Evolutionary conservation across 2,329 filamentous ascomycete species (phyloP).

Genomic region (Talaromyces verruculosus): DNA sequence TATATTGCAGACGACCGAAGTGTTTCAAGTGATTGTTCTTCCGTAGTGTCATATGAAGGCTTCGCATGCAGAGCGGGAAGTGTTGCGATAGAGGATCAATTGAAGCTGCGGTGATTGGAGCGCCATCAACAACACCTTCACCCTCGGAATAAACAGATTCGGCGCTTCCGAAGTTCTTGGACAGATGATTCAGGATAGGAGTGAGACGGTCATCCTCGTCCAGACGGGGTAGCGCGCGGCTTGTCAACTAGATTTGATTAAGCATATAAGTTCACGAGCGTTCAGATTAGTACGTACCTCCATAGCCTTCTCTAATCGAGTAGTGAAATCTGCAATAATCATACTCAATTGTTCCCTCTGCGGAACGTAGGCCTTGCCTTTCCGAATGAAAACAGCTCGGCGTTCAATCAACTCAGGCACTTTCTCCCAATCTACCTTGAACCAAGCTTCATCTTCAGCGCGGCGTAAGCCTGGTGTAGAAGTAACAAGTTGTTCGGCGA

Average conservation of each 20-base stretch:
- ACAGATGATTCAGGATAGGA: slow-evolving; percentile 76
- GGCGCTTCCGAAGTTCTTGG: slow-evolving; percentile 91
- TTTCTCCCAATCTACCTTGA: slow-evolving; percentile 93
- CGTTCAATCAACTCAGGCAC: slow-evolving; percentile 87
- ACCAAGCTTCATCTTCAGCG: slow-evolving; percentile 80
- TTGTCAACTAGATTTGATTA: slow-evolving; percentile 63
- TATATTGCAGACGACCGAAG: slow-evolving; percentile 89
- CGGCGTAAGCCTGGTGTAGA: slow-evolving; percentile 52
- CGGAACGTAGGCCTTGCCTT: slow-evolving; percentile 88
- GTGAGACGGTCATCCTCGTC: slow-evolving; percentile 93
- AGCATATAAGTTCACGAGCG: not conserved
- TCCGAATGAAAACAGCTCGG: slow-evolving; percentile 71
- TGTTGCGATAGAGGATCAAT: slow-evolving; percentile 77
- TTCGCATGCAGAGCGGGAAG: slow-evolving; percentile 92
- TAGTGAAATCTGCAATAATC: slow-evolving; percentile 82
- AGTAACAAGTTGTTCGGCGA: slow-evolving; percentile 62
- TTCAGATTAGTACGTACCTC: slow-evolving; percentile 58
- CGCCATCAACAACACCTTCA: slow-evolving; percentile 64
- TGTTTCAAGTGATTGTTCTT: slow-evolving; percentile 92
- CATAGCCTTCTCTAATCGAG: slow-evolving; percentile 74
- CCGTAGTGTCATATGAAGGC: slow-evolving; percentile 80
- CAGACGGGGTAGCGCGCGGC: slow-evolving; percentile 83
- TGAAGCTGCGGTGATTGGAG: slow-evolving; percentile 72
- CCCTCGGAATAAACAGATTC: slow-evolving; percentile 75
- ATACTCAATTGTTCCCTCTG: slow-evolving; percentile 82